Base-by-base conservation (phyloP, 2,329 filamentous ascomycete species). In the Incumbomyces lentus region DNA sequence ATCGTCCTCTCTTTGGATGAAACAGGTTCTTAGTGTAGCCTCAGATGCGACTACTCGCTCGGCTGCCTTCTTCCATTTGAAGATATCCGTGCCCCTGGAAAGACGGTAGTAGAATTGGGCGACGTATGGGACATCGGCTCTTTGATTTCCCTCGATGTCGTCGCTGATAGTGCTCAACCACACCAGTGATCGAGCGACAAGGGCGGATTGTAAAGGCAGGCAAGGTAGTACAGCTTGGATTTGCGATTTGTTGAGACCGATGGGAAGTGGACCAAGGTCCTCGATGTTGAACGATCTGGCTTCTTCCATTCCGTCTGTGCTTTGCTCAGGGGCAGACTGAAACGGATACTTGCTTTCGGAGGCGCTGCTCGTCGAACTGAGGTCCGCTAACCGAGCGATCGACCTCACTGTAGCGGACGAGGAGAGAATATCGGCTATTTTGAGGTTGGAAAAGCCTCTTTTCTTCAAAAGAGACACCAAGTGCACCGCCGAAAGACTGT, bases 381-480 rank as follows among this genome's bases (percentile, higher is more conserved):
- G 56, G 13, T 65, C 58, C 59, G 64, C 64, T 49, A 63, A 48
- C 40, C 45, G 34, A 44, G 57, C 53, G 12, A 58, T 43, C 5
- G 55, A 49, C 14, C 49, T 38, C 17, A 57, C 54, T 10, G 53
- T 56, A 6, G 55, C 14, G 5, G 22, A 26, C 5, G 22, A 26
- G 4, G 22, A 26, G 5, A 26, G 8, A 8, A 26, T 26, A 26
- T 26, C 8, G 8, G 22, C 22, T 8, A 26, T 26, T 26, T 26
- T 26, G 22, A 26, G 22, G 5, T 4, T 26, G 16, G 12, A 14
- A 18, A 53, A 34, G 10, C 47, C 53, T n/a, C 46, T 35, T 13
- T 31, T 34, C n/a, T 42, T 43, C 6, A 35, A 40, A 31, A 31
- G 32, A 6, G 39, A 42, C 8, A 56, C 57, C 37, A 58, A 40